phyloP scores from a whole-genome alignment of 805 yeast species.

The Zygoascus ofunaensis region DNA sequence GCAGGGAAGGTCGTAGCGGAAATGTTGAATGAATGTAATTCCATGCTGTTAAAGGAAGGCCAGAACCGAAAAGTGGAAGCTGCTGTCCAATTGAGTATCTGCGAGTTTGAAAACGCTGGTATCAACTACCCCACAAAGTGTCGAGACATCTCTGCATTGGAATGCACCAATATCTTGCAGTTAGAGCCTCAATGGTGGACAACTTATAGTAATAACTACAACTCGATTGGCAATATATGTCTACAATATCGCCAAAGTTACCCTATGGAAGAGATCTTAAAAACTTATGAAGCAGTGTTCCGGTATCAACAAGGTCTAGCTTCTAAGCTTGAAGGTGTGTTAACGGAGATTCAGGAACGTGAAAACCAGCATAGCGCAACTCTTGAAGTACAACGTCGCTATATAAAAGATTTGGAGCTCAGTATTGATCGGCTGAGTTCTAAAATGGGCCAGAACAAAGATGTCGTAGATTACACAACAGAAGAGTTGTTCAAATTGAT shows the following conservation, averaged over 20 bases:
- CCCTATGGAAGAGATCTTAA: constrained; percentile 12
- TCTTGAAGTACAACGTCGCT: not conserved
- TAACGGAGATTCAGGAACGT: not conserved
- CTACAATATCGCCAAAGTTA: constrained; percentile 17
- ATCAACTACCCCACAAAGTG: constrained; percentile 22
- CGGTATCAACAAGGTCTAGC: constrained; percentile 8
- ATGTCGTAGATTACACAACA: not conserved
- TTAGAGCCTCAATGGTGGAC: constrained; percentile 56
- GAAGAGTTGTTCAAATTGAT: not conserved
- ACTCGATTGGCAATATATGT: constrained; percentile 46
- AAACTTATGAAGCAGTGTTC: constrained; percentile 8
- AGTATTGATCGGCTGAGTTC: not conserved
- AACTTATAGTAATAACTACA: constrained; percentile 56
- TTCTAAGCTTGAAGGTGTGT: not conserved
- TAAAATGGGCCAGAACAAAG: not conserved
- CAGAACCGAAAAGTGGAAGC: constrained; percentile 6
- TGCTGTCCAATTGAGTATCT: constrained; percentile 21
- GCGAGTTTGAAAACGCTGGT: constrained; percentile 26
- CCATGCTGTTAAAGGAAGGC: not conserved
- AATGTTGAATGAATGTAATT: not conserved
- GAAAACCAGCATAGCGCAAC: not conserved
- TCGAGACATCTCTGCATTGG: not conserved
- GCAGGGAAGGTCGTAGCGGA: not conserved
- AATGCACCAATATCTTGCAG: constrained; percentile 22
- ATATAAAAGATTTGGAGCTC: not conserved